phyloP scores from a whole-genome alignment of 805 yeast species.

The Priceomyces fermenticarens region DNA sequence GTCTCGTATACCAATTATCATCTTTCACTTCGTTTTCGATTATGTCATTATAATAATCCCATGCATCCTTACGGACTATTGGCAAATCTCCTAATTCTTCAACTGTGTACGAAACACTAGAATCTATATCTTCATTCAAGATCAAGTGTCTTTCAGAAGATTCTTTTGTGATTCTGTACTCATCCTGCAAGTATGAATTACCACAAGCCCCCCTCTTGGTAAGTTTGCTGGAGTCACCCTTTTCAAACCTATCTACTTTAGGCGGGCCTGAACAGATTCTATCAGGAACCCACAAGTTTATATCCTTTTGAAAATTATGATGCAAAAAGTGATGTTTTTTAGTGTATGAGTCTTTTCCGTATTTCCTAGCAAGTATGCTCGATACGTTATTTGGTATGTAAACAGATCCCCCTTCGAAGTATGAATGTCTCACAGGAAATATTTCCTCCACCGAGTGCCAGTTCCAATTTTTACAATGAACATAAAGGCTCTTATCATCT shows the following conservation, averaged over 20 bases:
- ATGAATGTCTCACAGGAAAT: slow-evolving; percentile 33
- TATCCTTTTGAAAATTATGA: slow-evolving; percentile 41
- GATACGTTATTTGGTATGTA: slow-evolving; percentile 34
- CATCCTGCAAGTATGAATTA: slow-evolving; percentile 32
- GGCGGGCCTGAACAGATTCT: slow-evolving; percentile 33
- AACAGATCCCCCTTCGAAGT: slow-evolving; percentile 34
- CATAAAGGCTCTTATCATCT: slow-evolving; percentile 16
- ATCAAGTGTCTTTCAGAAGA: slow-evolving; percentile 21
- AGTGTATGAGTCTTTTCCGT: slow-evolving; percentile 28
- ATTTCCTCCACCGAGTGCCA: slow-evolving; percentile 37
- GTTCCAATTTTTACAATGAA: slow-evolving; percentile 39
- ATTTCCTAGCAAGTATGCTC: slow-evolving; percentile 27
- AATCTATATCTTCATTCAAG: slow-evolving; percentile 21
- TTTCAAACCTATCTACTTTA: slow-evolving; percentile 16
- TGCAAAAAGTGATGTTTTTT: slow-evolving; percentile 22
- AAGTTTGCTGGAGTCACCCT: slow-evolving; percentile 21
- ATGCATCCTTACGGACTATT: slow-evolving; percentile 36
- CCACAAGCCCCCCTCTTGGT: slow-evolving; percentile 40
- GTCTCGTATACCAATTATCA: slow-evolving; percentile 19
- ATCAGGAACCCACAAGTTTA: slow-evolving; percentile 47
- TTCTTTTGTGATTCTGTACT: slow-evolving; percentile 27
- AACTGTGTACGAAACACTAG: slow-evolving; percentile 21
- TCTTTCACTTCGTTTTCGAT: slow-evolving; percentile 10
- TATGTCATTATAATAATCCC: slow-evolving; percentile 28
- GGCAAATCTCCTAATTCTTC: slow-evolving; percentile 33